Base-by-base conservation (phyloP, 208 protist species). In the Giardia muris region DNA sequence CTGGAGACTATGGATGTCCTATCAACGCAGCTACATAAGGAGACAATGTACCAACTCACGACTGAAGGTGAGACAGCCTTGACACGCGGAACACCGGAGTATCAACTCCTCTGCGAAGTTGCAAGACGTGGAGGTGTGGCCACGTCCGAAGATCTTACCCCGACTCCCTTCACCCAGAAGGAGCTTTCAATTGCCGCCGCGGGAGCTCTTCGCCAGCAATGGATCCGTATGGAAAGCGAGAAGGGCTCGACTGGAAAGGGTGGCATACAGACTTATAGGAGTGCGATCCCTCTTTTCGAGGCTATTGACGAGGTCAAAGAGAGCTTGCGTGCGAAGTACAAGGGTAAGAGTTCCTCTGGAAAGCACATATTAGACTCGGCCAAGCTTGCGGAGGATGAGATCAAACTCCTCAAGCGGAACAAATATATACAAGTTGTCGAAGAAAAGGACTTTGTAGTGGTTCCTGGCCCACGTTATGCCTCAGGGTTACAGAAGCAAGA, bases 1-100 rank as follows among this genome's bases (percentile, higher is more conserved):
- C 87, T 90, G 43, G 87, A 90, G 45, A 19, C 87, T 47, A 90
- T 1, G 2, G 87, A 90, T 43, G 45, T 47, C 2, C 1, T 90
- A 1, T 22, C 0, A 2, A 47, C 87, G 4, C 1, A 90, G 44
- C 43, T 90, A 4, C 0, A 43, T 2, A 90, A 3, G 1, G 1
- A 44, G 45, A 47, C 1, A 44, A 4, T 2, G 19, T 22, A n/a
- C 45, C 2, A 4, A 0, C n/a, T 90, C 0, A 90, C 87, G 45
- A 47, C 0, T 67, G 2, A 47, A 44, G 87, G 87, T 48, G 43
- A 48, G 43, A 2, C n/a, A 0, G 45, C 87, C n/a, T 22, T 47
- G n/a, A 4, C 46, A 47, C n/a, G 1, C 43, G 1, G 10, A 47
- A 48, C 87, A 43, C 45, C n/a, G 2, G 87, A 90, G 44, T 90